Percentiles rank a stretch among this genome's conserved stretches.
Evolutionary conservation across 106 monocot genomes (phyloP).

Genomic region (Narthecium ossifragum): DNA sequence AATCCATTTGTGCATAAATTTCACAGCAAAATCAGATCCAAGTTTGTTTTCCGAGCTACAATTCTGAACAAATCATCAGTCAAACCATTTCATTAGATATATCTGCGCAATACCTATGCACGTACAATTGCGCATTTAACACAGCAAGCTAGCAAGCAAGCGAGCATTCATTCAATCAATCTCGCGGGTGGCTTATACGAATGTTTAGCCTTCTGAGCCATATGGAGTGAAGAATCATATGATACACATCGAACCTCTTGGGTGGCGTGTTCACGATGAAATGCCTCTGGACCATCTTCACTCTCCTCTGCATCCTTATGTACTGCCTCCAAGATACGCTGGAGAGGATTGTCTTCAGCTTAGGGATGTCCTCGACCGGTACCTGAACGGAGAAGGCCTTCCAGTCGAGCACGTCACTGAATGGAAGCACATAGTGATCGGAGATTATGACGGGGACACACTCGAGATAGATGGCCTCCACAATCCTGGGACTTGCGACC

Average conservation of each 20-base stretch:
- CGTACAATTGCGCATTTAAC: too few species aligned
- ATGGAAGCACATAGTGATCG: slow-evolving; percentile 67
- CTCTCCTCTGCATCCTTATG: slow-evolving; percentile 72
- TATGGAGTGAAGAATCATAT: slow-evolving; percentile 86
- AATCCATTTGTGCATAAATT: too few species aligned
- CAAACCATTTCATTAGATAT: too few species aligned
- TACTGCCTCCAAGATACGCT: slow-evolving; percentile 60
- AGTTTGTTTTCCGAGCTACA: too few species aligned
- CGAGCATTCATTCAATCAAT: too few species aligned
- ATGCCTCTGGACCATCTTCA: slow-evolving; percentile 55
- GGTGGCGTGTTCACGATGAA: slow-evolving; percentile 60
- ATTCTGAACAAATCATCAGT: too few species aligned
- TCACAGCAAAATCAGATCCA: too few species aligned
- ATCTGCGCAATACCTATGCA: too few species aligned
- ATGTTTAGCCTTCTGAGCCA: slow-evolving; percentile 85
- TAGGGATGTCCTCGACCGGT: slow-evolving; percentile 47
- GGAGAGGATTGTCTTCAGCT: slow-evolving; percentile 60
- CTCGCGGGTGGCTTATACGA: slow-evolving; percentile 15
- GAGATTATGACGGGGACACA: slow-evolving; percentile 85
- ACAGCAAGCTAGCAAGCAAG: too few species aligned
- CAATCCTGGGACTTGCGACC: slow-evolving; percentile 82
- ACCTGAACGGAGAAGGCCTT: slow-evolving; percentile 68
- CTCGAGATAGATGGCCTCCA: slow-evolving; percentile 80
- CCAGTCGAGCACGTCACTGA: slow-evolving; percentile 86
- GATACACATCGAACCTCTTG: slow-evolving; percentile 56